These are phyloP conservation scores for Colletotrichum lini DNA, from an alignment of 2,329 filamentous ascomycete species.

Conservation along the genomic window DNA sequence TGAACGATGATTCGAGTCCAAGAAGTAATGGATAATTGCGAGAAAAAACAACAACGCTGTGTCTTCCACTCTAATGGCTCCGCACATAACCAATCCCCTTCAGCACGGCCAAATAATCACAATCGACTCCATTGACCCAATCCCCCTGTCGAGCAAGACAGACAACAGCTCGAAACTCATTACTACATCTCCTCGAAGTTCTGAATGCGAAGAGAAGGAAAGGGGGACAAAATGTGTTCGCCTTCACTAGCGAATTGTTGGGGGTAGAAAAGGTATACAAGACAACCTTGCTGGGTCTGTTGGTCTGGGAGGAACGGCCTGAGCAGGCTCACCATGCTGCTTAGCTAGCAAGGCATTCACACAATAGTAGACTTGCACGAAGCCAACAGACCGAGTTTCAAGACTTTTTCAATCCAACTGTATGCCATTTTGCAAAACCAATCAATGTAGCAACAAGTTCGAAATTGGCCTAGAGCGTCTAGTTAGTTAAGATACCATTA, in stretches of 20 bases:
- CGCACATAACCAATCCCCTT: neutral
- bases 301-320: neutral
- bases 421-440: too few species aligned
- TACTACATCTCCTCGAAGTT: neutral
- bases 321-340: too few species aligned
- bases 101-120: neutral
- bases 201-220: neutral
- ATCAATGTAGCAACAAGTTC: too few species aligned
- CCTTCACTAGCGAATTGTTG: neutral
- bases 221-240: neutral
- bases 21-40: neutral
- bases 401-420: too few species aligned
- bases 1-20: neutral
- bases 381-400: neutral
- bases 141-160: neutral
- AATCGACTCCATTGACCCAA: too few species aligned
- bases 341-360: too few species aligned
- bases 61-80: too few species aligned
- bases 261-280: too few species aligned
- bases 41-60: neutral
- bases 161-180: neutral
- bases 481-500: neutral
- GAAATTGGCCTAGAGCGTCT: too few species aligned
- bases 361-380: too few species aligned
- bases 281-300: neutral